Evolutionary conservation across 2,329 filamentous ascomycete genomes (phyloP), one percentile per base, ranked within the genome.

Genomic region (Cladophialophora bantiana): DNA sequence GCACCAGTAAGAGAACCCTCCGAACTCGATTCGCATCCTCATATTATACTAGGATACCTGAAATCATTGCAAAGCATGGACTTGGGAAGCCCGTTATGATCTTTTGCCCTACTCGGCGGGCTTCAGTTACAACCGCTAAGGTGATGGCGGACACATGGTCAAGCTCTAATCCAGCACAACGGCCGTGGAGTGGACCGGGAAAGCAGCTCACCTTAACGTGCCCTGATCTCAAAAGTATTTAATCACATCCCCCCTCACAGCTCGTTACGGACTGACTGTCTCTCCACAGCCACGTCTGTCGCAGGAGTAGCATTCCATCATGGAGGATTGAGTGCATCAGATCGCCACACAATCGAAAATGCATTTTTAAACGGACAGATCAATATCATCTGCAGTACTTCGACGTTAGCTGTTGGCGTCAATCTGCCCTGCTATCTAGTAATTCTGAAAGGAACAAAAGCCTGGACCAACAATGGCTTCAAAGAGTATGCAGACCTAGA

Each of bases 391-490:
- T 96, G 93, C 77, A 95, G 91, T 75, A 96, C 92, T 0, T 94
- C 92, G 0, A 96, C 92, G 0, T 81, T 96, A 18, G 91, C 92
- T 0, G 89, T 95, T 12, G 92, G 92, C 0, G 86, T 96, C 35
- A 96, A 96, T 74, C 78, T 96, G 9, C 93, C 92, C 9, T 93
- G 92, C 68, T 90, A 95, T 74, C 86, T 94, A 2, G 92, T 94
- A 3, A 88, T 96, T 9, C 85, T 96, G 63, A 96, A 96, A 76
- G 91, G 91, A 26, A 96, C 92, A 0, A 84, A 88, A 3, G 82
- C 84, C 0, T 94, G 88, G 77, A 85, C 87, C 64, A 85, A 88
- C 64, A 82, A 78, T 36, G 78, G 83, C 6, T 83, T 86, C 42
- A 85, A 88, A 63, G 91, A 95, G 75, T 93, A 93, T 71, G 88